Evolutionary conservation across 495 filamentous ascomycete species (phyloP).

Genomic region (Friedmanniomyces endolithicus): DNA sequence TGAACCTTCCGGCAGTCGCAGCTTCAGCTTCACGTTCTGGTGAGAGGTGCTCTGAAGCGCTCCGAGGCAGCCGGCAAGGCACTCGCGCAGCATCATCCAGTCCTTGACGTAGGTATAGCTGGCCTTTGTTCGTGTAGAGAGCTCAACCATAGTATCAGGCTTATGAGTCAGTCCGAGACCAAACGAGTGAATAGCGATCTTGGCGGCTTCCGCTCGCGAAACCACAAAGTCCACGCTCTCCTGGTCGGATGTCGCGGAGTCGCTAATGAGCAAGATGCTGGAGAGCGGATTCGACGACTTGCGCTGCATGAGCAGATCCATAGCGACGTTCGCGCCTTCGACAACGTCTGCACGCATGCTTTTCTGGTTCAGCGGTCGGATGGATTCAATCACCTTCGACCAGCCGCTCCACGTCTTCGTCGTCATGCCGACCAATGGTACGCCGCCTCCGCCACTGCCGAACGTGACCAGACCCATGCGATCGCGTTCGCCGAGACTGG

Average conservation of each 20-base stretch:
- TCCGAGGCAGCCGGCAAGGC: slow-evolving; percentile 86
- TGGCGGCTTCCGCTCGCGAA: slow-evolving; percentile 93
- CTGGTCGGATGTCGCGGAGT: slow-evolving; percentile 91
- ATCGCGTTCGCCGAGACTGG: slow-evolving; percentile 82
- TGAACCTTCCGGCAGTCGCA: slow-evolving; percentile 87
- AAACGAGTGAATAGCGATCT: slow-evolving; percentile 96
- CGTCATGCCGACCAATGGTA: slow-evolving; percentile 95
- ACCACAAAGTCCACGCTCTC: slow-evolving; percentile 98
- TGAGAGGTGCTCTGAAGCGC: slow-evolving; percentile 94
- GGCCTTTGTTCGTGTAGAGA: slow-evolving; percentile 90
- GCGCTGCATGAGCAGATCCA: slow-evolving; percentile 97
- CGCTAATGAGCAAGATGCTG: slow-evolving; percentile 93
- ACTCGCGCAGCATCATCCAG: slow-evolving; percentile 99
- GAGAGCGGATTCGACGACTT: slow-evolving; percentile 94
- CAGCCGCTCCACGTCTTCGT: slow-evolving; percentile 88
- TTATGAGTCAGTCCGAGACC: slow-evolving; percentile 95
- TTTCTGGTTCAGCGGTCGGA: slow-evolving; percentile 91
- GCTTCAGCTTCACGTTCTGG: slow-evolving; percentile 95
- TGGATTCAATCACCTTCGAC: slow-evolving; percentile 74
- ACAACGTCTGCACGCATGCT: slow-evolving; percentile 94
- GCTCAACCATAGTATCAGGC: slow-evolving; percentile 95
- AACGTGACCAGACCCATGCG: slow-evolving; percentile 97
- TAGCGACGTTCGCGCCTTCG: slow-evolving; percentile 94
- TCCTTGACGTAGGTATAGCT: slow-evolving; percentile 98
- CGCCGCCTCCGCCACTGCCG: slow-evolving; percentile 84